Percentiles rank a stretch among this genome's conserved stretches.
Evolutionary conservation across 2,329 filamentous ascomycete genomes (phyloP).

Genomic region (Ceratocystis diversiconidia): DNA sequence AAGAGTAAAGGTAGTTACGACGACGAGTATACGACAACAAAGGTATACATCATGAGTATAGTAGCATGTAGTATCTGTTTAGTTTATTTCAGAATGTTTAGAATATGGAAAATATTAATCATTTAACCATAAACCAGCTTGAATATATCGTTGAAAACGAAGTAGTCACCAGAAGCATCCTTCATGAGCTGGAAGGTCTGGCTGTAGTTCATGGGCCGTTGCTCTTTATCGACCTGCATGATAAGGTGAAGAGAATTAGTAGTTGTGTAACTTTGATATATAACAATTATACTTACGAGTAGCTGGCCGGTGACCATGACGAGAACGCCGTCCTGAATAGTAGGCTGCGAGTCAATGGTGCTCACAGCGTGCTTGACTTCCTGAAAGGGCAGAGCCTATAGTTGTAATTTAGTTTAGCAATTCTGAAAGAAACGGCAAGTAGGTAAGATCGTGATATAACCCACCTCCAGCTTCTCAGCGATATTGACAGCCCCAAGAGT

Average conservation of each 20-base stretch:
- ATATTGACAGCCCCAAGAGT: slow-evolving; percentile 52
- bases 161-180: slow-evolving; percentile 54
- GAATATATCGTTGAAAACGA: slow-evolving; percentile 90
- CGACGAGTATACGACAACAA: no score
- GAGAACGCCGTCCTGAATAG: slow-evolving; percentile 52
- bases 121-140: slow-evolving; percentile 59
- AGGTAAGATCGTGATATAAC: slow-evolving; percentile 23
- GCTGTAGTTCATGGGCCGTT: slow-evolving; percentile 78
- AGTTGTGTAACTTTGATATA: not conserved
- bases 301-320: slow-evolving; percentile 82
- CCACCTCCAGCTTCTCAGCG: slow-evolving; percentile 66
- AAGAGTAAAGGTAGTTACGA: no score
- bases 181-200: slow-evolving; percentile 77
- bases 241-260: not conserved
- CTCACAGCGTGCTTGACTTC: slow-evolving; percentile 65
- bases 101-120: not conserved
- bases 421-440: not conserved
- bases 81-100: not conserved
- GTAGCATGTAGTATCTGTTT: not conserved
- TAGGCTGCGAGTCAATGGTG: slow-evolving; percentile 74
- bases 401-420: slow-evolving; percentile 2
- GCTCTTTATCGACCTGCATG: slow-evolving; percentile 65
- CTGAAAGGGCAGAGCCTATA: slow-evolving; percentile 61
- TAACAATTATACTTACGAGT: slow-evolving; percentile 42
- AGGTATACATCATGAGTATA: no score